phyloP scores from a whole-genome alignment of 2,329 filamentous ascomycete genomes.

The Fusarium transvaalense region DNA sequence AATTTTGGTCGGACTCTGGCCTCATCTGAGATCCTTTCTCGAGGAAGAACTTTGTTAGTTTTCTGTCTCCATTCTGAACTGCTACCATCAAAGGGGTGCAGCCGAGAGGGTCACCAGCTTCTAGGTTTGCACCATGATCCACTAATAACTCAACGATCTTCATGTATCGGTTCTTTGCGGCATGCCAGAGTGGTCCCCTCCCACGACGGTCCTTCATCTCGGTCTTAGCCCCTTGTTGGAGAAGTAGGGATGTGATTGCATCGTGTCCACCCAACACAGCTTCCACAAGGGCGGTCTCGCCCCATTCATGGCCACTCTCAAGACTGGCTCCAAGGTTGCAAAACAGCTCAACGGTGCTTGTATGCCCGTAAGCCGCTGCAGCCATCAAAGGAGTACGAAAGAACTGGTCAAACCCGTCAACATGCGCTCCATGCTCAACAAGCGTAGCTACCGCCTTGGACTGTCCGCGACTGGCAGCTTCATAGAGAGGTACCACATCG shows the following conservation, averaged over 20 bases:
- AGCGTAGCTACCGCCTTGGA: background rate
- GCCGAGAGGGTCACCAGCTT: background rate
- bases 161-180: background rate
- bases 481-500: background rate
- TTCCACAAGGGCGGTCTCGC: background rate
- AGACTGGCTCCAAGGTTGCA: background rate
- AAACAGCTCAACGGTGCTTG: background rate
- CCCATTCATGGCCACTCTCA: background rate
- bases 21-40: background rate
- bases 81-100: background rate
- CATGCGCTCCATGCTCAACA: background rate
- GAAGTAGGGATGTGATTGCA: background rate
- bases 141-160: background rate
- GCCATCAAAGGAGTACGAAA: background rate
- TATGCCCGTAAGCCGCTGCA: background rate
- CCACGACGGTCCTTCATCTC: background rate
- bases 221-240: background rate
- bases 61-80: background rate
- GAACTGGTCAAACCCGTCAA: background rate
- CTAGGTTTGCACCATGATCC: background rate
- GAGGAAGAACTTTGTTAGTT: background rate
- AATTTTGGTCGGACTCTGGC: background rate
- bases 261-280: background rate
- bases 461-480: background rate
- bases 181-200: background rate